Evolutionary conservation across 2,329 filamentous ascomycete species (phyloP), one percentile per base, ranked within the genome.

Genomic region (Xylaria digitata): DNA sequence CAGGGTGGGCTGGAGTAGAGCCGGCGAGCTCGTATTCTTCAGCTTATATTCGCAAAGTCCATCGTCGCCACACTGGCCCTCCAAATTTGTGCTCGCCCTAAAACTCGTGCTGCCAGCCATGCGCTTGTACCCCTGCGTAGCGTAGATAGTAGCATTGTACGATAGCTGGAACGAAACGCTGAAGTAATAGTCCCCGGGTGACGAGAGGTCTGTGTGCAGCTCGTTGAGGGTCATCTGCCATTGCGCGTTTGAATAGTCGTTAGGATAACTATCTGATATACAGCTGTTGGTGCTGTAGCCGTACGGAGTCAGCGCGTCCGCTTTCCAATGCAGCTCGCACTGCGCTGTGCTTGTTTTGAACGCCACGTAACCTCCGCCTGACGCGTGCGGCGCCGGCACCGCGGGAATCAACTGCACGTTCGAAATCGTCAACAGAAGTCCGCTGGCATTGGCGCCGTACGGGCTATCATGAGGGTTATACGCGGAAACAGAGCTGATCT

Each of bases 311-410:
- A 37, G 19, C 2, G 23, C 50, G 45, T 74, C 70, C 9, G 61
- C 45, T 26, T 67, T 69, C 69, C 70, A 73, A 19, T 73, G 70
- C 50, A 73, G 54, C 42, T 66, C 69, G 55, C 72, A 74, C 0
- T 49, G 43, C 21, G 69, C 71, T 2, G 66, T 67, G 66, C 66
- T 73, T n/a, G 46, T 52, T 15, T 5, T n/a, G 60, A 74, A 75
- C 45, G 37, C 66, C 4, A 69, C 54, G 61, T 75, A 75, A 6
- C 73, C 72, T 4, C 73, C 72, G 17, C 72, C 73, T 1, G 71
- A 73, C 5, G 61, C 71, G 40, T 73, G 70, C n/a, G 70, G 73
- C 9, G 72, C 73, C 17, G 67, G 66, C 11, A 67, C 67, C 7
- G 72, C 70, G 26, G 72, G 52, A n/a, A 73, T 65, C 0, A 0